Evolutionary conservation across 768 basidiomycete genomes (phyloP), one percentile per base, ranked within the genome.

Genomic region (Tricholoma saponaceum): DNA sequence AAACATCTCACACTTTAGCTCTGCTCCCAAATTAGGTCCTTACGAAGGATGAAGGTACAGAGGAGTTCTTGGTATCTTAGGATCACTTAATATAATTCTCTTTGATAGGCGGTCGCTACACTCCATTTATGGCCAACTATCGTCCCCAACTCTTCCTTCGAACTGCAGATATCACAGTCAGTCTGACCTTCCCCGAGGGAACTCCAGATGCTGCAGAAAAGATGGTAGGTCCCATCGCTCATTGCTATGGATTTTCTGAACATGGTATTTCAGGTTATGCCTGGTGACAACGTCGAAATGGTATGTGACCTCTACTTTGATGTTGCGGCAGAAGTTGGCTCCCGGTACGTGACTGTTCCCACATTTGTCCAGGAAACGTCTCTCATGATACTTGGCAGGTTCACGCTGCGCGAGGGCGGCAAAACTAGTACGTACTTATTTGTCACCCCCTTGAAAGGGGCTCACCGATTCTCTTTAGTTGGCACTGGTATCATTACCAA

Each of bases 231-330:
- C 25, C 25, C 26, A 18, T 46, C 57, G 4, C n/a, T 55, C 41
- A 16, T 0, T 43, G 9, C 55, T 53, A 1, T 13, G 44, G 7
- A 18, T 30, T 49, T 28, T 26, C 60, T 49, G 54, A 54, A 49
- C 23, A 26, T 32, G 30, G 3, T 39, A 7, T 52, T 59, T 46
- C 64, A 90, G 86, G 86, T 98, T 64, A 95, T 97, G 92, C 96
- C 96, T 51, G 96, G 96, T 60, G 96, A 98, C 77, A 96, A 96
- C 66, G 87, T 98, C 54, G 95, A 97, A 74, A 87, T 98, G 79
- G 79, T 92, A 55, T 92, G 91, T 69, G 77, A 83, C 25, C 82
- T 98, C 35, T 81, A 87, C 23, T 85, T 87, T 65, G 92, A 95
- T 67, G 87, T 97, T 60, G 94, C 94, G 22, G 82, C 90, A 43